Conservation (phyloP, 2,329 filamentous ascomycete species). For the Trichoderma aggressivum region DNA sequence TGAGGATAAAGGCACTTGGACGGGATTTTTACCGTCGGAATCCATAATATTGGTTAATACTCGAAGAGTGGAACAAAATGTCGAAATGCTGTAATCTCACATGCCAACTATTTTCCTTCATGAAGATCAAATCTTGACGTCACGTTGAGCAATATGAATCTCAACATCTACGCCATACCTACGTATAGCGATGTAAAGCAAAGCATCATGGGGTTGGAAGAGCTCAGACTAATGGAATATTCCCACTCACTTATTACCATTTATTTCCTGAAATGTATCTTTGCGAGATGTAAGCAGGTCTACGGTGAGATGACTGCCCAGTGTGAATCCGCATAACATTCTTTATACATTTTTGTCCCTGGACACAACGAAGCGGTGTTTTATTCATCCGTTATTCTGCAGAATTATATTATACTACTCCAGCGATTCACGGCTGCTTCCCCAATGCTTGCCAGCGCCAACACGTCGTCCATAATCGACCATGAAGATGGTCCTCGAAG, state of each 20-base stretch:
- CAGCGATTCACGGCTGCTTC: neutral
- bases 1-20: neutral
- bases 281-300: neutral
- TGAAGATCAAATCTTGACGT: neutral
- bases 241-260: neutral
- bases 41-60: neutral
- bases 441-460: neutral
- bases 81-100: neutral
- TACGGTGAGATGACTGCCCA: neutral
- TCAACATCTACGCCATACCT: neutral
- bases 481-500: neutral
- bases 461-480: neutral
- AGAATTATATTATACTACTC: neutral
- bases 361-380: neutral
- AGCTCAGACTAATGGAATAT: neutral
- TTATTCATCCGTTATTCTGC: neutral
- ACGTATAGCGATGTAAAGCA: neutral
- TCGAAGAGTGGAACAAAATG: neutral
- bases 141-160: neutral
- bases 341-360: neutral
- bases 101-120: neutral
- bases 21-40: neutral
- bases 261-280: neutral
- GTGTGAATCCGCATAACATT: neutral
- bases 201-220: neutral